A percentile compares a stretch with the other conserved stretches of the same genome.
These are phyloP conservation scores for Penicillium sp. DNA, from an alignment of 2,329 filamentous ascomycete species.

Conservation along the genomic window DNA sequence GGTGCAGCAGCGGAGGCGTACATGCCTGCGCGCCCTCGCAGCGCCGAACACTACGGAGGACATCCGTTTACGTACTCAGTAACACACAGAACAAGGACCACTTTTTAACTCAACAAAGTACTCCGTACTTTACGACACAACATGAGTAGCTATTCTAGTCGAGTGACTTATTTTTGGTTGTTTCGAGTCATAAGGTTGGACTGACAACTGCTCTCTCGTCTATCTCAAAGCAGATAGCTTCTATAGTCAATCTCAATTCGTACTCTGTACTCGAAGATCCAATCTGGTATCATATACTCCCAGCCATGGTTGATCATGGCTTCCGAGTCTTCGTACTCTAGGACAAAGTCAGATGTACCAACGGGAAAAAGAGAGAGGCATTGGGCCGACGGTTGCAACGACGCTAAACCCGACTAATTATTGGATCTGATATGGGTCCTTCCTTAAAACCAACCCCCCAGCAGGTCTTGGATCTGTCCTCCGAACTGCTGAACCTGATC, in stretches of 20 bases:
- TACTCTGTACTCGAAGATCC: too few relatives aligned
- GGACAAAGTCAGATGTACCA: background rate
- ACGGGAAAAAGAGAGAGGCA: conserved; percentile 6
- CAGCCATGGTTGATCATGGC: background rate
- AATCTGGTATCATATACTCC: too few relatives aligned
- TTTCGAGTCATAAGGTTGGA: background rate
- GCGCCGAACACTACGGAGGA: background rate
- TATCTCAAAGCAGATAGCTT: background rate
- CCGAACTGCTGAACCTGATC: conserved; percentile 20
- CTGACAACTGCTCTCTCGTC: background rate
- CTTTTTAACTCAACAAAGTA: background rate
- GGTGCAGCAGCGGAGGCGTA: conserved; percentile 29
- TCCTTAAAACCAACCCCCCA: conserved; percentile 9
- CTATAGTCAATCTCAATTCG: background rate
- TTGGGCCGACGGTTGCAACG: conserved; percentile 35
- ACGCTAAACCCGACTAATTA: conserved; percentile 38
- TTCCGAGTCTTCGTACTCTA: background rate
- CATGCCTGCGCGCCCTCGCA: conserved; percentile 25
- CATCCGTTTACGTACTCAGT: background rate
- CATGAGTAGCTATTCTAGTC: background rate
- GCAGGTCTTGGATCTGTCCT: conserved; percentile 28
- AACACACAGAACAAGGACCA: background rate
- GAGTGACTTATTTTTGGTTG: background rate
- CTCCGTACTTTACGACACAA: background rate
- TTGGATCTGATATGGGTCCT: conserved; percentile 44